A percentile compares a stretch with the other conserved stretches of the same genome.
These are phyloP conservation scores for Linum usitatissimum DNA, from an alignment of 345 rosid species.

Conservation along the genomic window DNA sequence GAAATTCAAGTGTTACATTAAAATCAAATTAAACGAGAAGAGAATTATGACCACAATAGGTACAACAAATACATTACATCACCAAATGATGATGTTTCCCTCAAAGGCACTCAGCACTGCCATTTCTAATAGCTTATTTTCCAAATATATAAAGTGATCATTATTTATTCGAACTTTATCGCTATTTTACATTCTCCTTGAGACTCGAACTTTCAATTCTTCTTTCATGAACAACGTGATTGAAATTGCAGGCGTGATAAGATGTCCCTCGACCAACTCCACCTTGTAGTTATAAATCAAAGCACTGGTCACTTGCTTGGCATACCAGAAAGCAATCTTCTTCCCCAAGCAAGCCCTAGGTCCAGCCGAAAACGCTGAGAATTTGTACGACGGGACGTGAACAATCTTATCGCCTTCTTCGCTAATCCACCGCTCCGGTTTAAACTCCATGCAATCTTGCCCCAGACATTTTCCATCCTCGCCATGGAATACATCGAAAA, in stretches of 20 bases:
- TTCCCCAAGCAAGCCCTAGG: constrained; percentile 16
- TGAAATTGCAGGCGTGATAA: neutral
- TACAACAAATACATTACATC: no score
- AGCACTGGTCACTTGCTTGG: constrained; percentile 9
- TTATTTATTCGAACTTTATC: no score
- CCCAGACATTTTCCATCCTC: constrained; percentile 17
- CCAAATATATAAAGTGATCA: no score
- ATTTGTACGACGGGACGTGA: no score
- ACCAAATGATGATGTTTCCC: no score
- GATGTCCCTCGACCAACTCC: constrained; percentile 8
- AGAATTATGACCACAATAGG: no score
- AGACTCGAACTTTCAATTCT: constrained; percentile 13
- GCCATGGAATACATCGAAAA: constrained; percentile 10
- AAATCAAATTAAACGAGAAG: no score
- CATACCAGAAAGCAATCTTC: constrained; percentile 8
- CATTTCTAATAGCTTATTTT: no score
- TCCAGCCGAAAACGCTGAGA: constrained; percentile 5
- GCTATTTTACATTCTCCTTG: neutral
- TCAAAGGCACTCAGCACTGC: no score
- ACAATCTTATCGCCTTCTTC: no score
- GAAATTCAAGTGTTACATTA: no score
- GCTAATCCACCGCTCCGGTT: constrained; percentile 15
- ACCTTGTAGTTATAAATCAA: constrained; percentile 9
- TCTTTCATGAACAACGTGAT: constrained; percentile 10
- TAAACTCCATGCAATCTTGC: constrained; percentile 13